Evolutionary conservation across 208 protist species (phyloP).

Genomic region (Balamuthia mandrillaris): DNA sequence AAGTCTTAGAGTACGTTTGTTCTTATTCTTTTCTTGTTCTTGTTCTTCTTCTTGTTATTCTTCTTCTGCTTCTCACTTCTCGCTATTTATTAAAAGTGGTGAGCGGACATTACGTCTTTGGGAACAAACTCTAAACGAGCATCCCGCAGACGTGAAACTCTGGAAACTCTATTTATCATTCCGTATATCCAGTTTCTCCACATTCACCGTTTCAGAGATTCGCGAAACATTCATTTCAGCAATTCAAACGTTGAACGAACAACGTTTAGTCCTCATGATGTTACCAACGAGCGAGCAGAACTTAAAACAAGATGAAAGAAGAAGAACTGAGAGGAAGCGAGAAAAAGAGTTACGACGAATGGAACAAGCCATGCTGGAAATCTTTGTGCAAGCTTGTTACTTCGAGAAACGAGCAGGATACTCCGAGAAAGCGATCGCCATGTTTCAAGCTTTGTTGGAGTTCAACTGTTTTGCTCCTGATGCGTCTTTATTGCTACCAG

Average conservation of each 20-base stretch:
- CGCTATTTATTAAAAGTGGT: neutral
- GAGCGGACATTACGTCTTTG: neutral
- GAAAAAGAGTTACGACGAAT: neutral
- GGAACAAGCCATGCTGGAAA: neutral
- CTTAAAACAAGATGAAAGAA: neutral
- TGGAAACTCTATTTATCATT: neutral
- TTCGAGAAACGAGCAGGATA: slow-evolving; percentile 14
- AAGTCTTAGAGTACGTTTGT: neutral
- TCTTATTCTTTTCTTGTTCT: neutral
- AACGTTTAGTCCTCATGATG: neutral
- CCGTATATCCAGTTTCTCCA: neutral
- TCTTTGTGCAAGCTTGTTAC: neutral
- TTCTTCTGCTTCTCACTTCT: neutral
- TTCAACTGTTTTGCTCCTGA: slow-evolving; percentile 7
- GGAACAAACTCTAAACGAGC: slow-evolving; percentile 2
- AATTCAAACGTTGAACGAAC: neutral
- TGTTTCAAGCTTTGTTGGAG: slow-evolving; percentile 6
- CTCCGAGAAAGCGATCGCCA: neutral
- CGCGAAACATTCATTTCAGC: slow-evolving; percentile 14
- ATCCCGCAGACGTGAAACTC: neutral
- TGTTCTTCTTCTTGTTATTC: neutral
- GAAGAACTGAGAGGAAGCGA: neutral
- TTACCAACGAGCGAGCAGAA: no score
- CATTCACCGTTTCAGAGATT: neutral
- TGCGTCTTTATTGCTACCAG: no score